These are phyloP conservation scores for Alternaria incomplexa DNA, from an alignment of 2,329 filamentous ascomycete genomes.

Conservation along the genomic window DNA sequence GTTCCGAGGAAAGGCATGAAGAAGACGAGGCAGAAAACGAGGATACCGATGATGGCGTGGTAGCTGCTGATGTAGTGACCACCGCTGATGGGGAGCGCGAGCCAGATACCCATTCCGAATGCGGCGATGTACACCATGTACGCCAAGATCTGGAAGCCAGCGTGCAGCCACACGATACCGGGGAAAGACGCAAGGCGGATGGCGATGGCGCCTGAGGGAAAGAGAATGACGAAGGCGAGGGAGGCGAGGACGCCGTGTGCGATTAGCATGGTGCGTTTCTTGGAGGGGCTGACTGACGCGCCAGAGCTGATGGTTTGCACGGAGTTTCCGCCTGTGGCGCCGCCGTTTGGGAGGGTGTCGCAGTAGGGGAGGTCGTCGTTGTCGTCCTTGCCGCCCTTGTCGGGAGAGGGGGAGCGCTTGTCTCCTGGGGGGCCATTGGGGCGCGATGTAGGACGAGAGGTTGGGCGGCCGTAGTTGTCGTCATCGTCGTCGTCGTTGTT, in stretches of 20 bases:
- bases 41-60: conserved; percentile 62
- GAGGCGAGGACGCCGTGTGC: conserved; percentile 53
- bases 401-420: conserved; percentile 10
- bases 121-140: conserved; percentile 57
- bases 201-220: conserved; percentile 53
- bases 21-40: conserved; percentile 58
- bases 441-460: conserved; percentile 24
- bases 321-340: conserved; percentile 13
- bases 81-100: not conserved
- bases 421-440: conserved; percentile 13
- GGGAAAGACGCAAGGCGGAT: conserved; percentile 53
- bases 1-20: conserved; percentile 62
- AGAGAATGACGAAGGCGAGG: conserved; percentile 54
- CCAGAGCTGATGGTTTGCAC: conserved; percentile 22
- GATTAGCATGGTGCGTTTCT: conserved; percentile 44
- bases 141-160: conserved; percentile 55
- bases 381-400: not conserved
- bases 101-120: conserved; percentile 56
- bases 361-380: conserved; percentile 32
- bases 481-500: not conserved
- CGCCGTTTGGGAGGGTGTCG: conserved; percentile 23
- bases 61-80: conserved; percentile 49
- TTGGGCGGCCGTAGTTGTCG: conserved; percentile 10
- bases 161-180: conserved; percentile 54
- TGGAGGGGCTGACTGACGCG: not conserved